These are phyloP conservation scores for Avena insularis DNA, from an alignment of 176 grass and related monocot genomes.

Conservation along the genomic window DNA sequence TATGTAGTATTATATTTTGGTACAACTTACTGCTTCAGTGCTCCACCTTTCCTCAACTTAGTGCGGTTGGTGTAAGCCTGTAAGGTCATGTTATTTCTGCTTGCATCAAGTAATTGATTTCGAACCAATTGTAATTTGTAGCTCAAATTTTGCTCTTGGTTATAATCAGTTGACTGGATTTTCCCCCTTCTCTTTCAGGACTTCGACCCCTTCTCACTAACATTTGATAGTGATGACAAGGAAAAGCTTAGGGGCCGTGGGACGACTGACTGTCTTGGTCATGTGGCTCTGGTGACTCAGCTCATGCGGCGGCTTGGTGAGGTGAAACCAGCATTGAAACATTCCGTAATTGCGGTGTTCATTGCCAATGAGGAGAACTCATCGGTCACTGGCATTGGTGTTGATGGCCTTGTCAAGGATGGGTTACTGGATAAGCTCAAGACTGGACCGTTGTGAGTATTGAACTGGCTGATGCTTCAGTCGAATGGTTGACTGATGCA, in stretches of 20 bases:
- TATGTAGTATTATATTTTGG: neutral
- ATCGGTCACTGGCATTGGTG: constrained; percentile 71
- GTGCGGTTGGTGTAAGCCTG: constrained; percentile 2
- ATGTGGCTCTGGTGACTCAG: constrained; percentile 89
- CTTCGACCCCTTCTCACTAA: constrained; percentile 86
- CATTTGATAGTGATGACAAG: constrained; percentile 76
- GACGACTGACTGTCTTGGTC: constrained; percentile 89
- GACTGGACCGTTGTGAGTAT: constrained; percentile 80
- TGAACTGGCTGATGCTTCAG: neutral
- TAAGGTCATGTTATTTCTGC: neutral
- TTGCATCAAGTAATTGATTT: constrained; percentile 12
- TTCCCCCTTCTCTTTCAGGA: constrained; percentile 49
- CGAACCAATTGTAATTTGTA: neutral
- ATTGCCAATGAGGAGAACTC: constrained; percentile 96
- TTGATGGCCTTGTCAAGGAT: constrained; percentile 85
- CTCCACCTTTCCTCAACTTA: constrained; percentile 4
- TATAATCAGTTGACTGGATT: neutral
- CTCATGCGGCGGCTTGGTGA: constrained; percentile 82
- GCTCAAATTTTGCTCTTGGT: neutral
- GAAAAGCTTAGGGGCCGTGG: constrained; percentile 85
- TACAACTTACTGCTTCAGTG: neutral
- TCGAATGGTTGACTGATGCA: neutral
- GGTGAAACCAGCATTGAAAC: constrained; percentile 73
- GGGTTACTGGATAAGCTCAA: constrained; percentile 80
- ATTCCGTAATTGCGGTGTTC: constrained; percentile 82